Conservation (phyloP, 805 yeast genomes). For the Yarrowia sp. region DNA sequence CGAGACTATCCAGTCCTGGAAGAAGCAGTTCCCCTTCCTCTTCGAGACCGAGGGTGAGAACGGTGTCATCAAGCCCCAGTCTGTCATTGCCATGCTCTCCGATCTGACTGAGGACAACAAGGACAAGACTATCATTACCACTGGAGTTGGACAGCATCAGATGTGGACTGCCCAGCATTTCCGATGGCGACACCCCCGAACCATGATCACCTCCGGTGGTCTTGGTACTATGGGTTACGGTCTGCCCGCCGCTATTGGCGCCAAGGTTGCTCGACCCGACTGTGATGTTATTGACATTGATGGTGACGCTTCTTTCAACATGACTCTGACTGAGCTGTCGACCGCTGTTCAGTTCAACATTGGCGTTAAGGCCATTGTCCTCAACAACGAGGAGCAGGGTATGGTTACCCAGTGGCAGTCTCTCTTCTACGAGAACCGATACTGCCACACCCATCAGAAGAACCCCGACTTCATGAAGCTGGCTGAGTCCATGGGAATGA, state of each 20-base stretch:
- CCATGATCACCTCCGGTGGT: slow-evolving; percentile 97
- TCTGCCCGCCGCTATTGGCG: slow-evolving; percentile 96
- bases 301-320: slow-evolving; percentile 98
- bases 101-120: slow-evolving; percentile 59
- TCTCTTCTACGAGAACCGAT: slow-evolving; percentile 92
- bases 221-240: slow-evolving; percentile 99
- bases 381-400: slow-evolving; percentile 98
- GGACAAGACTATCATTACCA: slow-evolving; percentile 82
- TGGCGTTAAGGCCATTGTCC: slow-evolving; percentile 82
- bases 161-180: slow-evolving; percentile 99
- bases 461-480: slow-evolving; percentile 92
- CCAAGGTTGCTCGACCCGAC: slow-evolving; percentile 93
- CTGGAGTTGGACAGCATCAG: slow-evolving; percentile 99
- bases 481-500: slow-evolving; percentile 91
- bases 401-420: slow-evolving; percentile 99
- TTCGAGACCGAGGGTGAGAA: slow-evolving; percentile 64
- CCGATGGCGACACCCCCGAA: slow-evolving; percentile 89
- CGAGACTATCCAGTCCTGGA: slow-evolving; percentile 71
- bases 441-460: slow-evolving; percentile 94
- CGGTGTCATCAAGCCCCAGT: slow-evolving; percentile 77
- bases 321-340: slow-evolving; percentile 90
- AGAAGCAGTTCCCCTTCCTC: slow-evolving; percentile 76
- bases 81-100: slow-evolving; percentile 75
- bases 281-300: slow-evolving; percentile 94
- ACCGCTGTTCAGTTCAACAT: slow-evolving; percentile 92